A percentile compares a stretch with the other conserved stretches of the same genome.
phyloP scores from a whole-genome alignment of 768 basidiomycete genomes.

The Sporobolomyces roseus region DNA sequence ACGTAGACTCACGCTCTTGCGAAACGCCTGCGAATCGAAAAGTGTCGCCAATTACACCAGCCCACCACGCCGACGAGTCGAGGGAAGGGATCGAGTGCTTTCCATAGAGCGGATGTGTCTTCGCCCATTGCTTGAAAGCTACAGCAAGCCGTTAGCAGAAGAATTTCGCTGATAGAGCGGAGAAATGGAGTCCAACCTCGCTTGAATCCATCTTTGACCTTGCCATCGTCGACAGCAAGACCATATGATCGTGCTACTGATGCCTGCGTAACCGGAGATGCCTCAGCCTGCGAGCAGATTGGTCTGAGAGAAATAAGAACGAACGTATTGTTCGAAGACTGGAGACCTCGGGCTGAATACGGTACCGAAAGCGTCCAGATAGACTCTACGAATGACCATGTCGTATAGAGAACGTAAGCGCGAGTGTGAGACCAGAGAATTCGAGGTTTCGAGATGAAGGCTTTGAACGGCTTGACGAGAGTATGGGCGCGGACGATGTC shows the following conservation, averaged over 20 bases:
- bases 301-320: background rate
- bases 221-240: background rate
- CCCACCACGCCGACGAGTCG: slow-evolving; percentile 18
- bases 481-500: no score
- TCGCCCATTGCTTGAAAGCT: slow-evolving; percentile 26
- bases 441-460: background rate
- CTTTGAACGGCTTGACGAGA: no score
- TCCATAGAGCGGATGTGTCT: slow-evolving; percentile 28
- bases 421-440: background rate
- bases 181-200: background rate
- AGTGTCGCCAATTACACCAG: slow-evolving; percentile 24
- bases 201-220: slow-evolving; percentile 23
- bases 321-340: slow-evolving; percentile 29
- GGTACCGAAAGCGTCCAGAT: slow-evolving; percentile 39
- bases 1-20: background rate
- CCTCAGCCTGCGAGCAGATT: background rate
- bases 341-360: slow-evolving; percentile 29
- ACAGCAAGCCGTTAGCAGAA: no score
- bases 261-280: background rate
- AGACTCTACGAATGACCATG: slow-evolving; percentile 32
- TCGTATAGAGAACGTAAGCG: background rate
- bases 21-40: slow-evolving; percentile 27
- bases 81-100: slow-evolving; percentile 30
- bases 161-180: background rate
- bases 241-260: slow-evolving; percentile 18